phyloP scores from a whole-genome alignment of 2,329 filamentous ascomycete genomes.

The Blastomyces parvus region DNA sequence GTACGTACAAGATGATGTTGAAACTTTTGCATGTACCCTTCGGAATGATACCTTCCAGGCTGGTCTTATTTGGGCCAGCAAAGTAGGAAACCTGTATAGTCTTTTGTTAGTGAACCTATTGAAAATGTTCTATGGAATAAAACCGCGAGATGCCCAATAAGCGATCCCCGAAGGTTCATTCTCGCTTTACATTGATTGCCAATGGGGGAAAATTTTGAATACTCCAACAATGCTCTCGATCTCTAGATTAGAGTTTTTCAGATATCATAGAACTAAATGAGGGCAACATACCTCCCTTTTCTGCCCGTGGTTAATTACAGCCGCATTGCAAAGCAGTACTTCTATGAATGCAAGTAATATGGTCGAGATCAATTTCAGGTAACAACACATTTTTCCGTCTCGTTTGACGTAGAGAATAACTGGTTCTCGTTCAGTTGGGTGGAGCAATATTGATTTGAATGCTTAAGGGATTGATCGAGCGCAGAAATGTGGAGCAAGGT shows the following conservation, averaged over 20 bases:
- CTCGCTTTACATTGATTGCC: neutral
- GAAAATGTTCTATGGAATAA: neutral
- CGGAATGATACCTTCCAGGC: neutral
- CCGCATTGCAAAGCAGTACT: neutral
- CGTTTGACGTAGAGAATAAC: neutral
- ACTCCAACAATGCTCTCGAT: neutral
- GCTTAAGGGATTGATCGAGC: neutral
- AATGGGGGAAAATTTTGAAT: no score
- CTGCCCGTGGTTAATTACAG: neutral
- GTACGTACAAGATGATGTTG: constrained; percentile 1
- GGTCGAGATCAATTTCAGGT: neutral
- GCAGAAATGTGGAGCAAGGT: neutral
- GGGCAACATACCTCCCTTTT: neutral
- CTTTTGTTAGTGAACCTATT: neutral
- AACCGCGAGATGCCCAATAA: neutral
- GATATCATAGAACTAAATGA: neutral
- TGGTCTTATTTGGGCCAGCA: neutral
- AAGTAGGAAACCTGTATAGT: neutral
- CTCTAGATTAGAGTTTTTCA: neutral
- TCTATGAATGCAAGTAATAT: neutral
- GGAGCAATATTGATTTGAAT: neutral
- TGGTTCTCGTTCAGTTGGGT: neutral
- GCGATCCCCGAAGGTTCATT: neutral
- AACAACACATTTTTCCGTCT: neutral
- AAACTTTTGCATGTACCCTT: neutral